Evolutionary conservation across 352 stramenopile genomes (phyloP).

Genomic region (Plasmopara viticola): DNA sequence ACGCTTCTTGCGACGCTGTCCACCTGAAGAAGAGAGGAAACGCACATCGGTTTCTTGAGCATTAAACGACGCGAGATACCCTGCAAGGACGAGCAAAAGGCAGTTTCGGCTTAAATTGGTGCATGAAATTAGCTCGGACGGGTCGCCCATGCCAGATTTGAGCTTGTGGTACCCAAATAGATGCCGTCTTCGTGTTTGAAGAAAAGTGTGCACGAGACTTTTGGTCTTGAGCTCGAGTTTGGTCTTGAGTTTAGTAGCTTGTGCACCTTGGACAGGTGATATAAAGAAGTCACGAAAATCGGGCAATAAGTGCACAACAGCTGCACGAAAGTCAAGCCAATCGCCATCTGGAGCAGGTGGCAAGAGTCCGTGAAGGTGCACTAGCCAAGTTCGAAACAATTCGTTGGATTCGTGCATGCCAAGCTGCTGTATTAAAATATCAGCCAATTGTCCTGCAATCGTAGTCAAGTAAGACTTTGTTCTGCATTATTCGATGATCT

Average conservation of each 20-base stretch:
- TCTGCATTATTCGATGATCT: not conserved
- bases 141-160: constrained; percentile 10
- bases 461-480: not conserved
- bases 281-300: constrained; percentile 32
- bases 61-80: constrained; percentile 76
- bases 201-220: constrained; percentile 28
- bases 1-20: constrained; percentile 45
- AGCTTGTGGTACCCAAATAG: constrained; percentile 65
- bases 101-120: constrained; percentile 59
- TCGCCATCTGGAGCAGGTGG: constrained; percentile 42
- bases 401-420: constrained; percentile 29
- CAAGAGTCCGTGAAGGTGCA: constrained; percentile 41
- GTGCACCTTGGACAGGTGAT: constrained; percentile 6
- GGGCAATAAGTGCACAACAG: constrained; percentile 47
- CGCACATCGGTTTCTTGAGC: constrained; percentile 63
- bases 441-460: constrained; percentile 40
- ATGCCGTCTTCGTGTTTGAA: constrained; percentile 44
- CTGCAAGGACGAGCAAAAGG: constrained; percentile 62
- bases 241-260: constrained; percentile 20
- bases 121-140: constrained; percentile 46
- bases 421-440: constrained; percentile 59
- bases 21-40: constrained; percentile 62
- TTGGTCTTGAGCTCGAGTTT: constrained; percentile 36
- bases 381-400: constrained; percentile 48
- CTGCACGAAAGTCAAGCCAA: constrained; percentile 58